These are phyloP conservation scores for Leptographium procerum DNA, from an alignment of 2,329 filamentous ascomycete genomes.

Conservation along the genomic window DNA sequence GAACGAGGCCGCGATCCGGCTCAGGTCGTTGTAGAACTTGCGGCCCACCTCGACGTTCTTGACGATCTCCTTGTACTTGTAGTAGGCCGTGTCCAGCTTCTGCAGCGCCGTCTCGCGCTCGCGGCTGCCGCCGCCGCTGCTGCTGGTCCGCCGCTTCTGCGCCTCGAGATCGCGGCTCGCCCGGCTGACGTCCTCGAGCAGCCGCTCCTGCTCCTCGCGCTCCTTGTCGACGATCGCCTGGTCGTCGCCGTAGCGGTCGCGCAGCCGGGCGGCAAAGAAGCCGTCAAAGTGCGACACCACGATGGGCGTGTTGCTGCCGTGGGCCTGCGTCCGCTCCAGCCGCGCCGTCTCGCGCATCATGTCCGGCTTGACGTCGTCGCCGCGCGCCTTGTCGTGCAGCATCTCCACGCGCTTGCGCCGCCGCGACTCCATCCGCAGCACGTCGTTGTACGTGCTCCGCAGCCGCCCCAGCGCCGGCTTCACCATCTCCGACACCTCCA, in stretches of 20 bases:
- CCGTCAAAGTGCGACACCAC: slow-evolving; percentile 84
- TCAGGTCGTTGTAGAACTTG: slow-evolving; percentile 95
- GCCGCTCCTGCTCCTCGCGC: slow-evolving; percentile 60
- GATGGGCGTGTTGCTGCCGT: slow-evolving; percentile 72
- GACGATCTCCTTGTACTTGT: slow-evolving; percentile 93
- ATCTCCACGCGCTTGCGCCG: slow-evolving; percentile 69
- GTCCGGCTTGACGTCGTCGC: slow-evolving; percentile 80
- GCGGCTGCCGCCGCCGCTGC: slow-evolving; percentile 41
- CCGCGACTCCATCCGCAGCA: slow-evolving; percentile 70
- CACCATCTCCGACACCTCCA: slow-evolving; percentile 67
- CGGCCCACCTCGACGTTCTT: slow-evolving; percentile 82
- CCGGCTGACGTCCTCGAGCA: slow-evolving; percentile 57
- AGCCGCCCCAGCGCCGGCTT: slow-evolving; percentile 69
- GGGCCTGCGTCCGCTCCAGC: slow-evolving; percentile 75
- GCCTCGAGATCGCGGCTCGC: slow-evolving; percentile 69
- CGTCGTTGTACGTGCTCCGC: slow-evolving; percentile 72
- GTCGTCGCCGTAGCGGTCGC: slow-evolving; percentile 66
- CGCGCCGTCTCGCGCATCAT: slow-evolving; percentile 74
- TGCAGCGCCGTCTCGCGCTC: slow-evolving; percentile 84
- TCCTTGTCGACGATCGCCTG: slow-evolving; percentile 61
- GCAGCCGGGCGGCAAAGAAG: slow-evolving; percentile 74
- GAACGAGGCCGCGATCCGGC: slow-evolving; percentile 72
- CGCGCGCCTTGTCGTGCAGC: slow-evolving; percentile 65
- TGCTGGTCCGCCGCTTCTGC: slow-evolving; percentile 56
- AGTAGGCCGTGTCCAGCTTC: slow-evolving; percentile 78